phyloP scores from a whole-genome alignment of 495 filamentous ascomycete genomes.

The Evernia prunastri region DNA sequence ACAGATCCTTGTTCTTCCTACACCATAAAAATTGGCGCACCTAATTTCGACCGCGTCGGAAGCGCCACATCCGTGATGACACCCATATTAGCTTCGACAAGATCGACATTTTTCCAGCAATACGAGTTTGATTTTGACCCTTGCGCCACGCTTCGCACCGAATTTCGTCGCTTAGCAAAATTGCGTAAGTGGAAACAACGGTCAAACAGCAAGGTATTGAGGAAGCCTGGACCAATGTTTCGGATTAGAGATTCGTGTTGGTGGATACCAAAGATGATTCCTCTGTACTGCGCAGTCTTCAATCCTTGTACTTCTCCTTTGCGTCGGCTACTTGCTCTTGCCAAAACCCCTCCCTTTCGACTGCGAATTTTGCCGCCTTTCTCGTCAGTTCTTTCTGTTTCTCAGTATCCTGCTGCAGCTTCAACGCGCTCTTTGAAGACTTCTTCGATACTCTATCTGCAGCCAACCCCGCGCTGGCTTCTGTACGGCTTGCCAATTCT shows the following conservation, averaged over 20 bases:
- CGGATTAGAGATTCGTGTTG: conserved; percentile 10
- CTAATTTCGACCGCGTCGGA: not conserved
- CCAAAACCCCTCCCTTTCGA: not conserved
- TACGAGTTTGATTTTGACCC: conserved; percentile 6
- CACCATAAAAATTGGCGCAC: conserved; percentile 5
- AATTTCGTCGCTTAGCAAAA: conserved; percentile 11
- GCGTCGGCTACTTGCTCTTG: not conserved
- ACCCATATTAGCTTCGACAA: conserved; percentile 11
- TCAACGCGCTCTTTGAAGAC: not conserved
- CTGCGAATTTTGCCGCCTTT: not conserved
- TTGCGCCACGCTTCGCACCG: conserved; percentile 7
- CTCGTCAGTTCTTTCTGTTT: not conserved
- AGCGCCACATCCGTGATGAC: conserved; percentile 6
- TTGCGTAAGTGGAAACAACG: conserved; percentile 13
- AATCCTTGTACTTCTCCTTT: not conserved
- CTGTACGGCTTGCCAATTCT: not conserved
- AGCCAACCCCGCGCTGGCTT: not conserved
- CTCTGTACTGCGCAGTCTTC: conserved; percentile 9
- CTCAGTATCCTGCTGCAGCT: not conserved
- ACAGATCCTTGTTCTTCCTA: conserved; percentile 2
- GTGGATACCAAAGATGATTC: conserved; percentile 1
- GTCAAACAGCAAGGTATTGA: conserved; percentile 9
- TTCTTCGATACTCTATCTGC: not conserved
- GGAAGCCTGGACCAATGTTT: conserved; percentile 12
- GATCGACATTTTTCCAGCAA: conserved; percentile 9